Evolutionary conservation across 441 rosid species (phyloP).

Genomic region (Pelargonium citronellum): DNA sequence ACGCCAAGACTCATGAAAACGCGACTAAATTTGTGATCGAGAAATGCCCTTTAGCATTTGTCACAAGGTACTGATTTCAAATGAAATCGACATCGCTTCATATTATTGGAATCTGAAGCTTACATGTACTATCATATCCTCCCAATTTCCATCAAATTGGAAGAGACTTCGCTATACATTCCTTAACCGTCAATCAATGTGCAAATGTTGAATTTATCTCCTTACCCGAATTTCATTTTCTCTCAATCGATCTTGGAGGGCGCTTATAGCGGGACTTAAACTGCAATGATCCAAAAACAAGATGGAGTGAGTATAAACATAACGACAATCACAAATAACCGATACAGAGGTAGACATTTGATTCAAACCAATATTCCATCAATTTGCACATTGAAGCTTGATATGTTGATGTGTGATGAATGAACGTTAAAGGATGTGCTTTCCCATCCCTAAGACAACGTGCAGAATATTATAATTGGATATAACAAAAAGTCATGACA

Average conservation of each 20-base stretch:
- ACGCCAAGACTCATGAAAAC: too few relatives aligned
- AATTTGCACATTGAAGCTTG: constrained; percentile 94
- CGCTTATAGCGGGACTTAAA: constrained; percentile 81
- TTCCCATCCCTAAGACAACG: constrained; percentile 52
- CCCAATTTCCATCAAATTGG: not conserved
- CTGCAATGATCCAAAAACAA: constrained; percentile 36
- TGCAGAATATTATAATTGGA: constrained; percentile 13
- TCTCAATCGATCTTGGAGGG: constrained; percentile 74
- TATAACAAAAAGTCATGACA: constrained; percentile 1
- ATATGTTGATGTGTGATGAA: constrained; percentile 90
- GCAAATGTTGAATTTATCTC: constrained; percentile 2
- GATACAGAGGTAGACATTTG: constrained; percentile 12
- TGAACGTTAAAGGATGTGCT: constrained; percentile 78
- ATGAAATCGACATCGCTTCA: too few relatives aligned
- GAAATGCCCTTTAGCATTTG: too few relatives aligned
- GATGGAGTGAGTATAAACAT: constrained; percentile 17
- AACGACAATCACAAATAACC: constrained; percentile 10
- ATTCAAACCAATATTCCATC: constrained; percentile 81
- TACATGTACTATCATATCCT: not conserved
- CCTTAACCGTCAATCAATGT: too few relatives aligned
- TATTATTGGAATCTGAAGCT: too few relatives aligned
- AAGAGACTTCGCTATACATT: too few relatives aligned
- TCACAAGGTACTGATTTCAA: too few relatives aligned
- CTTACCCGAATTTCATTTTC: constrained; percentile 87
- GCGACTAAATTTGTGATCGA: too few relatives aligned